Conservation (phyloP, 495 filamentous ascomycete genomes). For the Tuber calosporum region DNA sequence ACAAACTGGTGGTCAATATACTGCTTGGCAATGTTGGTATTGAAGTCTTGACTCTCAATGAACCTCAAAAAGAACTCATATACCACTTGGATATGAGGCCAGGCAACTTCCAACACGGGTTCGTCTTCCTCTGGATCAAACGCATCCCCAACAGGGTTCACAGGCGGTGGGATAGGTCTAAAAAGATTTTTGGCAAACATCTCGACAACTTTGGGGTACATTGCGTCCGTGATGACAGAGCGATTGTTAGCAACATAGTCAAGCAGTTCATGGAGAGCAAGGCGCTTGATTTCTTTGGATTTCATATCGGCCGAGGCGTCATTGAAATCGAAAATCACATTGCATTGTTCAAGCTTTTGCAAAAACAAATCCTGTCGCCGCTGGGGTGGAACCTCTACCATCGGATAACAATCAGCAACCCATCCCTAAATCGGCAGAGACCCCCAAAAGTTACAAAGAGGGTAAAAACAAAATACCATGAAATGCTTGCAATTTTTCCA, state of each 20-base stretch:
- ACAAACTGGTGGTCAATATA: slow-evolving; percentile 99
- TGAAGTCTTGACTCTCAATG: slow-evolving; percentile 99
- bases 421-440: neutral
- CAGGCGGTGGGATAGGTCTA: slow-evolving; percentile 88
- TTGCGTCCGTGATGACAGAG: slow-evolving; percentile 95
- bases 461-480: slow-evolving; percentile 48
- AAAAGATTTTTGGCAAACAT: slow-evolving; percentile 99
- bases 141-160: slow-evolving; percentile 96
- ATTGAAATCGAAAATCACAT: slow-evolving; percentile 99
- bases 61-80: slow-evolving; percentile 99
- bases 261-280: slow-evolving; percentile 91
- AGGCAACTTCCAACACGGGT: slow-evolving; percentile 94
- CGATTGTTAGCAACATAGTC: slow-evolving; percentile 99
- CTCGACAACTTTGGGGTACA: slow-evolving; percentile 97
- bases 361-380: slow-evolving; percentile 96
- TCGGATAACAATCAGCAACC: slow-evolving; percentile 6
- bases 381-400: slow-evolving; percentile 77
- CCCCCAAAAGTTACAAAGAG: neutral
- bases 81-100: slow-evolving; percentile 98
- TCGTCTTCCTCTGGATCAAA: slow-evolving; percentile 99
- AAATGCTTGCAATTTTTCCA: slow-evolving; percentile 97
- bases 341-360: slow-evolving; percentile 99
- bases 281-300: slow-evolving; percentile 98
- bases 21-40: slow-evolving; percentile 98
- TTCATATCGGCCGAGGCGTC: slow-evolving; percentile 98